Evolutionary conservation across 768 basidiomycete species (phyloP).

Genomic region (Mycena rosella): DNA sequence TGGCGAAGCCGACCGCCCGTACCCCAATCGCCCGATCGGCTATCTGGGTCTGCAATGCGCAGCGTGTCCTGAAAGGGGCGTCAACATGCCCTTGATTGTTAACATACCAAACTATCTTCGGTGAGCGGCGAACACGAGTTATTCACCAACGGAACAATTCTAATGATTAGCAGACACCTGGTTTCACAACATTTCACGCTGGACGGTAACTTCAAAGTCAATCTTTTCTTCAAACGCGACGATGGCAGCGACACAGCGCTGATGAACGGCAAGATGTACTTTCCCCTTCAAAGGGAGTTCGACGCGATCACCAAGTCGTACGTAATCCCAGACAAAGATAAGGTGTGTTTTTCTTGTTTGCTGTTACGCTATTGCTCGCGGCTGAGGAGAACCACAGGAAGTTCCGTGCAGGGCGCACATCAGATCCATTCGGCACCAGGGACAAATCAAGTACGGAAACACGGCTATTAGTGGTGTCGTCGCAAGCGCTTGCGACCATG

Average conservation of each 20-base stretch:
- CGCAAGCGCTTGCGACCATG: too few relatives aligned
- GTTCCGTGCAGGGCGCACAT: conserved; percentile 16
- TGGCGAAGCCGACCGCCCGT: conserved; percentile 17
- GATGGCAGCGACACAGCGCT: conserved; percentile 17
- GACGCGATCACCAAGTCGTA: background rate
- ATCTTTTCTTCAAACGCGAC: conserved; percentile 27
- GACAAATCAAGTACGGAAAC: conserved; percentile 18
- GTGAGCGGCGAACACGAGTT: conserved; percentile 1
- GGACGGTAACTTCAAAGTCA: conserved; percentile 26
- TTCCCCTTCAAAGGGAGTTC: conserved; percentile 18
- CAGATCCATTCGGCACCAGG: conserved; percentile 17
- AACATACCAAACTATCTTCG: conserved; percentile 16
- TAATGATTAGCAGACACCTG: conserved; percentile 12
- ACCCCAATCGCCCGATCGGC: conserved; percentile 17
- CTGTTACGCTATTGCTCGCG: too few relatives aligned
- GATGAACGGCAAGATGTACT: conserved; percentile 27
- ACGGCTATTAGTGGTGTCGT: conserved; percentile 19
- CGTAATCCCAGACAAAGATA: too few relatives aligned
- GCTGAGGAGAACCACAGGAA: too few relatives aligned
- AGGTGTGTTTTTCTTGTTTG: too few relatives aligned
- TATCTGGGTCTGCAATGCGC: conserved; percentile 13
- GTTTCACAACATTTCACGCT: background rate
- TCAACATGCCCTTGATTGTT: too few relatives aligned
- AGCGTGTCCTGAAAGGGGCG: conserved; percentile 25
- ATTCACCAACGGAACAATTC: background rate